phyloP scores from a whole-genome alignment of 2,329 filamentous ascomycete species.

The Sclerotinia borealis region DNA sequence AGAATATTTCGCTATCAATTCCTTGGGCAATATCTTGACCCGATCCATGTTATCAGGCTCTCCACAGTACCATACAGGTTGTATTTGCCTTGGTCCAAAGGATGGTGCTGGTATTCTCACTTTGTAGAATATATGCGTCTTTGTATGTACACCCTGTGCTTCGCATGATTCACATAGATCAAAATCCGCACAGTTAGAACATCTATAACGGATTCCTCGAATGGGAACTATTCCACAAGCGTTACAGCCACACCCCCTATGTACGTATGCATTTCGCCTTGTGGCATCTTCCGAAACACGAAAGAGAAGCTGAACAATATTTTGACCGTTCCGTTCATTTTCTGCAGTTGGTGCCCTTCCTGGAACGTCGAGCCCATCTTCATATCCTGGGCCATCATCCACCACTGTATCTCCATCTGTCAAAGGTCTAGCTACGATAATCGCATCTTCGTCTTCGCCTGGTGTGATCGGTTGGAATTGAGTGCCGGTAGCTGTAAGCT shows the following conservation, averaged over 20 bases:
- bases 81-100: slow-evolving; percentile 72
- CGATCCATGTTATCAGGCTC: slow-evolving; percentile 63
- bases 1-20: slow-evolving; percentile 61
- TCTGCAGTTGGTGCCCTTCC: slow-evolving; percentile 6
- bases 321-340: slow-evolving; percentile 55
- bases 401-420: slow-evolving; percentile 32
- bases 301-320: slow-evolving; percentile 79
- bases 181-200: slow-evolving; percentile 92
- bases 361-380: slow-evolving; percentile 24
- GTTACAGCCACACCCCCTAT: slow-evolving; percentile 89
- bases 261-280: slow-evolving; percentile 79
- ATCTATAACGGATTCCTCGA: slow-evolving; percentile 85
- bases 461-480: neutral
- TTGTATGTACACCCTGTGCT: slow-evolving; percentile 64
- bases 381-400: slow-evolving; percentile 24
- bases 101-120: slow-evolving; percentile 84
- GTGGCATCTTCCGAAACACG: slow-evolving; percentile 92
- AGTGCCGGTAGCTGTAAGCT: neutral
- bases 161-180: slow-evolving; percentile 95
- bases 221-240: slow-evolving; percentile 84
- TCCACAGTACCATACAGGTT: slow-evolving; percentile 82
- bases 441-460: slow-evolving; percentile 29
- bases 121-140: slow-evolving; percentile 96
- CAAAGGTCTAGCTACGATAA: slow-evolving; percentile 22
- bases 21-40: slow-evolving; percentile 56